Percentiles rank a stretch among this genome's conserved stretches.
Conservation (phyloP, 768 basidiomycete genomes). For the Trametopsis cervina region DNA sequence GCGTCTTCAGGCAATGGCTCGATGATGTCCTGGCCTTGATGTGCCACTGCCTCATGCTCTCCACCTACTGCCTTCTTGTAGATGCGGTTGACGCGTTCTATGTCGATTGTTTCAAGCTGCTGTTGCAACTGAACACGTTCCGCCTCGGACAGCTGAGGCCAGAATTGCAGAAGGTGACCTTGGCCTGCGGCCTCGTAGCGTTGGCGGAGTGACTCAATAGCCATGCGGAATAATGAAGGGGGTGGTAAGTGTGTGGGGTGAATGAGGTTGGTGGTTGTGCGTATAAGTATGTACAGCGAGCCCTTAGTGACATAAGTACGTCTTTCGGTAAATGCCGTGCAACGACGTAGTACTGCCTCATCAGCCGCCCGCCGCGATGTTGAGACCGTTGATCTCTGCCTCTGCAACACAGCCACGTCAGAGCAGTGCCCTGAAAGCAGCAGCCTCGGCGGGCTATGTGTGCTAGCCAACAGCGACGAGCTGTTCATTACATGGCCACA, state of each 20-base stretch:
- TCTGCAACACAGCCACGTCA: no score
- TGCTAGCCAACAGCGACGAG: no score
- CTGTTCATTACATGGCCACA: no score
- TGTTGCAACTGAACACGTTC: slow-evolving; percentile 57
- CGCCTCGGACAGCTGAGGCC: slow-evolving; percentile 55
- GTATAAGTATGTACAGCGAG: background rate
- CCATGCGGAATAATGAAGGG: slow-evolving; percentile 32
- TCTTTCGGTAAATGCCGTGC: slow-evolving; percentile 6
- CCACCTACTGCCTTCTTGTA: slow-evolving; percentile 68
- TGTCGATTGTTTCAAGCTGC: slow-evolving; percentile 78
- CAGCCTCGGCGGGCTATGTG: no score
- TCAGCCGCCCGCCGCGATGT: background rate
- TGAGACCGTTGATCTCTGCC: no score
- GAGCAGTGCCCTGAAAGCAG: no score
- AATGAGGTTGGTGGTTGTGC: background rate
- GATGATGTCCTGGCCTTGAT: slow-evolving; percentile 45
- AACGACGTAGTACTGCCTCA: slow-evolving; percentile 6
- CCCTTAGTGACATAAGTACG: slow-evolving; percentile 3
- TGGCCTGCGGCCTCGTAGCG: slow-evolving; percentile 80
- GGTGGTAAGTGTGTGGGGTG: background rate
- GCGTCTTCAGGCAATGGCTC: slow-evolving; percentile 77
- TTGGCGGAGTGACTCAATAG: slow-evolving; percentile 47
- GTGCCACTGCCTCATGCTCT: slow-evolving; percentile 45
- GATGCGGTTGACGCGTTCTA: slow-evolving; percentile 87
- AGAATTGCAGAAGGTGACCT: slow-evolving; percentile 86